phyloP scores from a whole-genome alignment of 176 grass and related monocot genomes.

The Musa beccarii region DNA sequence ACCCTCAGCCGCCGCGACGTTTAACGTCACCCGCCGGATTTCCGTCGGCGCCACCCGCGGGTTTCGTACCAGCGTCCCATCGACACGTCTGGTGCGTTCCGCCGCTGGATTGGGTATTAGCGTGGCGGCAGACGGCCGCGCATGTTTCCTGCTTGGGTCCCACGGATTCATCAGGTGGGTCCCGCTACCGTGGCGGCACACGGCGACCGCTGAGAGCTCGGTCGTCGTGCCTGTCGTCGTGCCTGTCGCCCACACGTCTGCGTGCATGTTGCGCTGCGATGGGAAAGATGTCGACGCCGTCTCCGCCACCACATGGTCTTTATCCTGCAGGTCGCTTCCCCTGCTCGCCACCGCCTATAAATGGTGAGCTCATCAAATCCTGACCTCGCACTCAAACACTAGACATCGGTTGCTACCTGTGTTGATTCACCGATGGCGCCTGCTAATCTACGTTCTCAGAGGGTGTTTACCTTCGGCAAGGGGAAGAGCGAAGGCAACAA shows the following conservation, averaged over 20 bases:
- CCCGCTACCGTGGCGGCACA: background rate
- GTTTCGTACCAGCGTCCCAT: no score
- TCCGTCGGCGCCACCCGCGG: no score
- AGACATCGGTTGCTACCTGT: background rate
- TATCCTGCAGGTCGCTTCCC: background rate
- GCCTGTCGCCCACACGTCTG: background rate
- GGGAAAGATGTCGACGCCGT: background rate
- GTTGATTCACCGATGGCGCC: background rate
- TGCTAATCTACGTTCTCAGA: constrained; percentile 23
- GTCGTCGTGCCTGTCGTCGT: background rate
- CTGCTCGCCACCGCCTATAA: background rate
- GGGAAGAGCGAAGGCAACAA: constrained; percentile 97
- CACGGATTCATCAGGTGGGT: no score
- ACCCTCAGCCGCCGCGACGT: no score
- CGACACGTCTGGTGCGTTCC: no score
- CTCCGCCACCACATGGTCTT: background rate
- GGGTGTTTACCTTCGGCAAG: constrained; percentile 96
- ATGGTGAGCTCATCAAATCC: background rate
- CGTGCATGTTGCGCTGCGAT: background rate
- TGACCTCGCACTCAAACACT: background rate
- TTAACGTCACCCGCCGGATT: no score
- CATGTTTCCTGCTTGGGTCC: no score
- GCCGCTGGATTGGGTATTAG: no score
- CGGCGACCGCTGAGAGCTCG: background rate
- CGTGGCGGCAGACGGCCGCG: no score